Base-by-base conservation (phyloP, 2,329 filamentous ascomycete genomes). In the Colletotrichum caudatum region DNA sequence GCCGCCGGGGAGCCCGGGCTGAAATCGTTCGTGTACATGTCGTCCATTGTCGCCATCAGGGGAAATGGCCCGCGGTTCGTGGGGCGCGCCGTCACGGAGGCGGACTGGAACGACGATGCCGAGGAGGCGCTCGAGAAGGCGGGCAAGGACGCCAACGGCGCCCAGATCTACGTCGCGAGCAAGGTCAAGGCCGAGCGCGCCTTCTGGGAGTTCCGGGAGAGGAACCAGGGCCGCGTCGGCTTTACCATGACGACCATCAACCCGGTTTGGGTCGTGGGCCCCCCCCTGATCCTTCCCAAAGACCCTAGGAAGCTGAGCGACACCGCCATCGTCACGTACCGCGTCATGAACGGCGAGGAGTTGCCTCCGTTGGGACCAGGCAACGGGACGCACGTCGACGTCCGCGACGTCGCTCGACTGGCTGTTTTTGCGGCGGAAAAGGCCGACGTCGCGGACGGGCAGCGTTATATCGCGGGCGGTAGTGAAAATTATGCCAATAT, bases 1-100 rank as follows among this genome's bases (percentile, higher is more conserved):
- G 83, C 83, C 0, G 76, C 78, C 0, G 81, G 81, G 46, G 79
- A 83, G 16, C 76, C 82, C 0, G 80, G 78, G 0, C 75, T 87
- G 23, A 83, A 82, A 66, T 77, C 46, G 1, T 73, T 80, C 23
- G 75, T 80, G 0, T 80, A 72, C 51, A 80, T 78, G 3, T 75
- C 75, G 35, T 76, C 74, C n/a, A 75, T 74, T 37, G 61, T 74
- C 37, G 77, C 74, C 0, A 65, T 66, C n/a, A 59, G 9, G 20
- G 73, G 9, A 54, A 12, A 39, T 0, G 61, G 63, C 1, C 64
- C 62, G 7, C 70, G 73, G 18, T 64, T 71, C 7, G 64, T 63
- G 20, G 68, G 68, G 6, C 57, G 50, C 20, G 48, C 53, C 2
- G 73, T 78, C 16, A 75, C 74, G 9, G 73, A 72, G 5, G 67